These are phyloP conservation scores for Colletotrichum incanum DNA, from an alignment of 2,329 filamentous ascomycete genomes.

Conservation along the genomic window DNA sequence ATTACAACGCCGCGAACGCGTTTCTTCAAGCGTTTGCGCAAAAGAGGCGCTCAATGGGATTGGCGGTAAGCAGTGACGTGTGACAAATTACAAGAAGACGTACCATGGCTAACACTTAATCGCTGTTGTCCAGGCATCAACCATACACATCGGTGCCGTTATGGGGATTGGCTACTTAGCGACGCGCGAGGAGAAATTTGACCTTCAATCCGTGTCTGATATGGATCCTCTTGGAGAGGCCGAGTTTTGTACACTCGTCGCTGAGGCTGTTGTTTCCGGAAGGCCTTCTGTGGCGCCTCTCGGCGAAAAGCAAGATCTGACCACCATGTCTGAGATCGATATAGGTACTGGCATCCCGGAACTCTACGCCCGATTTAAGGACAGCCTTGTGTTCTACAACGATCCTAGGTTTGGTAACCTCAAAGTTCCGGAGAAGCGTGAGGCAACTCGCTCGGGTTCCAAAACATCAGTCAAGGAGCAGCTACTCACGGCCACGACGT, in stretches of 20 bases:
- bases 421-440: too few relatives aligned
- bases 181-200: constrained; percentile 34
- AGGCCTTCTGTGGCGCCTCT: constrained; percentile 42
- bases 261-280: constrained; percentile 57
- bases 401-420: too few relatives aligned
- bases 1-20: constrained; percentile 62
- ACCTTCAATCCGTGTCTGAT: constrained; percentile 23
- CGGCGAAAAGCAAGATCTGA: too few relatives aligned
- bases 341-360: too few relatives aligned
- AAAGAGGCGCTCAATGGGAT: constrained; percentile 54
- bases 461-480: too few relatives aligned
- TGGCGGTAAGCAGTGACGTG: constrained; percentile 47
- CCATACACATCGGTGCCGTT: constrained; percentile 56
- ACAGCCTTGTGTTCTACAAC: too few relatives aligned
- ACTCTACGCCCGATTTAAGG: too few relatives aligned
- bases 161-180: constrained; percentile 60
- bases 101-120: too few relatives aligned
- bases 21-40: constrained; percentile 58
- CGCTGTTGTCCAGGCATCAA: constrained; percentile 43
- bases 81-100: too few relatives aligned
- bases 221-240: constrained; percentile 39
- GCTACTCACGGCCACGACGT: too few relatives aligned
- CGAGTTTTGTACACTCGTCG: constrained; percentile 60
- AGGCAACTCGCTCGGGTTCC: too few relatives aligned
- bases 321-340: too few relatives aligned